Evolutionary conservation across 2,329 filamentous ascomycete genomes (phyloP).

Genomic region (Exophiala aquamarina): DNA sequence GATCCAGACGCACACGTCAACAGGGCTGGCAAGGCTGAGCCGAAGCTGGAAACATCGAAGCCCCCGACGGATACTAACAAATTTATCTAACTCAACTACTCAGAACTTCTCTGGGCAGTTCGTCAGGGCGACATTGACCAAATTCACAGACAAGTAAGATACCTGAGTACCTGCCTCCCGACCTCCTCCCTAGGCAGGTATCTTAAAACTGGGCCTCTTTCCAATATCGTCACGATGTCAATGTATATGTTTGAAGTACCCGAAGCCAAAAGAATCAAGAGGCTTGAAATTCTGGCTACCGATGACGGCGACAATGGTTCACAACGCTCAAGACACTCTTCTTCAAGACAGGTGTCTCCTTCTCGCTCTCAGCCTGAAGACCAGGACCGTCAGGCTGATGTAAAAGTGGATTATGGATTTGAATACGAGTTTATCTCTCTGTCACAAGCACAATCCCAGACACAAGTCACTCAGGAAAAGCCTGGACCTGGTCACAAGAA

Average conservation of each 20-base stretch:
- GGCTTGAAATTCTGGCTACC: slow-evolving; percentile 1
- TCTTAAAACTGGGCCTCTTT: too few relatives aligned
- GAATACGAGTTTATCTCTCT: slow-evolving; percentile 26
- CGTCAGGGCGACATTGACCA: too few relatives aligned
- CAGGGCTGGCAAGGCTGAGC: too few relatives aligned
- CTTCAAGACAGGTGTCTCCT: not conserved
- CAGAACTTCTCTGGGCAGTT: too few relatives aligned
- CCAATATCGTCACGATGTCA: too few relatives aligned
- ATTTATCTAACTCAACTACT: too few relatives aligned
- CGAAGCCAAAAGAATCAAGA: slow-evolving; percentile 7
- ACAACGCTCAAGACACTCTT: not conserved
- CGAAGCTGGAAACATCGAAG: too few relatives aligned
- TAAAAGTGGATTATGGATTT: slow-evolving; percentile 21
- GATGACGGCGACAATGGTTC: not conserved
- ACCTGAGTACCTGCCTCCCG: too few relatives aligned
- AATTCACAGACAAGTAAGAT: too few relatives aligned
- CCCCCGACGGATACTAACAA: too few relatives aligned
- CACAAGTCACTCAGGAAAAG: not conserved
- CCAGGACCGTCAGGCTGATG: not conserved
- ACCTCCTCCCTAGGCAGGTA: too few relatives aligned
- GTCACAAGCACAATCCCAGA: not conserved
- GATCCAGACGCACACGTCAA: too few relatives aligned
- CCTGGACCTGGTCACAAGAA: not conserved
- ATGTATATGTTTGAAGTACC: slow-evolving; percentile 15
- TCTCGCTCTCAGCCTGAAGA: not conserved